phyloP scores from a whole-genome alignment of 768 basidiomycete genomes.

The Leccinellum rugosiceps region DNA sequence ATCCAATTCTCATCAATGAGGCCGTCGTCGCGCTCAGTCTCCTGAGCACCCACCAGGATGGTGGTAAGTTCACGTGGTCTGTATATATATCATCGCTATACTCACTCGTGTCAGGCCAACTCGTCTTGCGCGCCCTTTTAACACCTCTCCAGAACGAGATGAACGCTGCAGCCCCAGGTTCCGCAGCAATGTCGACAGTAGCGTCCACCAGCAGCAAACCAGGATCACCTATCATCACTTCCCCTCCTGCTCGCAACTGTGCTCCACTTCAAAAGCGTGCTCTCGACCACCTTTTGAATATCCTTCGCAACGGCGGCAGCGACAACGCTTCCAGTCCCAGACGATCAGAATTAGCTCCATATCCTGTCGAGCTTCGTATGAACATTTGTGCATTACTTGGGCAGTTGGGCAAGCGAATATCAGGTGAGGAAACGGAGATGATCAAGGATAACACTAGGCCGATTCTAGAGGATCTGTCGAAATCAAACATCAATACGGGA shows the following conservation, averaged over 20 bases:
- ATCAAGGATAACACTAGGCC: slow-evolving; percentile 51
- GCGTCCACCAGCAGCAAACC: slow-evolving; percentile 43
- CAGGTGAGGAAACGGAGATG: slow-evolving; percentile 44
- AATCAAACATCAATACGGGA: slow-evolving; percentile 32
- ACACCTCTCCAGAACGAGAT: slow-evolving; percentile 45
- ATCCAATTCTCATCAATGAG: slow-evolving; percentile 86
- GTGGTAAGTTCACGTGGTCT: slow-evolving; percentile 46
- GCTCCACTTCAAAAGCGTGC: slow-evolving; percentile 50
- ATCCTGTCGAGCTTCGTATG: slow-evolving; percentile 72
- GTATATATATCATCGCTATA: neutral
- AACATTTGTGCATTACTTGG: slow-evolving; percentile 74
- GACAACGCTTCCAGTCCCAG: slow-evolving; percentile 42
- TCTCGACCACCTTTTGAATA: slow-evolving; percentile 64
- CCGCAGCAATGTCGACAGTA: slow-evolving; percentile 35
- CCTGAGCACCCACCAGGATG: slow-evolving; percentile 60
- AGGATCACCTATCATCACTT: slow-evolving; percentile 47
- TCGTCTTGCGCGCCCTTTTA: slow-evolving; percentile 61
- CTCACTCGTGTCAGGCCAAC: slow-evolving; percentile 43
- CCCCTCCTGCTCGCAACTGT: slow-evolving; percentile 36
- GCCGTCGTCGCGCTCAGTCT: slow-evolving; percentile 80
- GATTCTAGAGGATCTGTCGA: slow-evolving; percentile 49
- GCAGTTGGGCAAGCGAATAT: slow-evolving; percentile 54
- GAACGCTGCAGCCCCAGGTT: slow-evolving; percentile 30
- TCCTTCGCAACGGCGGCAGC: slow-evolving; percentile 47
- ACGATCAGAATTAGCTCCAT: slow-evolving; percentile 35